Evolutionary conservation across 345 rosid genomes (phyloP).

Genomic region (Clarkia xantiana): DNA sequence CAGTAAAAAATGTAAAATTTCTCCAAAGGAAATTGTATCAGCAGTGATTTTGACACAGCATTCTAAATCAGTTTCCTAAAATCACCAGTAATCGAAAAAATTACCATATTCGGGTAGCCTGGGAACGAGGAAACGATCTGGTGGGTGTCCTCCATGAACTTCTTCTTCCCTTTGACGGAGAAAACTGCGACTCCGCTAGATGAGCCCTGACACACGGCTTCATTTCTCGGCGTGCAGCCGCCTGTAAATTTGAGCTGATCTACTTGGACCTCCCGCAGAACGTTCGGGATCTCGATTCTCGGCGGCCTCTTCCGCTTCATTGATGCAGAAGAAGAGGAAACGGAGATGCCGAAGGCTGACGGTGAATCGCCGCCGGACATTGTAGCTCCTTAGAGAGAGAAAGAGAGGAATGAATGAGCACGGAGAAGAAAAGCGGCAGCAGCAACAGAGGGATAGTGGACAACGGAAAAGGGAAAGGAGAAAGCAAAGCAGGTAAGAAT

Average conservation of each 20-base stretch:
- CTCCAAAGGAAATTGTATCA: too few relatives aligned
- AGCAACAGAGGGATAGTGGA: too few relatives aligned
- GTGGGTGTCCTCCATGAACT: constrained; percentile 73
- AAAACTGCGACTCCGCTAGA: constrained; percentile 37
- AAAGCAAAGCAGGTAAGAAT: too few relatives aligned
- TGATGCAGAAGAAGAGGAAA: constrained; percentile 15
- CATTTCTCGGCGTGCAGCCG: constrained; percentile 14
- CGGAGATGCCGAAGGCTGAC: neutral
- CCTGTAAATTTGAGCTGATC: constrained; percentile 17
- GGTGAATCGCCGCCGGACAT: constrained; percentile 4
- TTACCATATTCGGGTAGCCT: constrained; percentile 33
- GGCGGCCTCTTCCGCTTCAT: constrained; percentile 69
- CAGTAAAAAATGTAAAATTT: too few relatives aligned
- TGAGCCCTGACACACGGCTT: constrained; percentile 18
- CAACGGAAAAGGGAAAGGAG: neutral
- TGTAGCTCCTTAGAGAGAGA: neutral
- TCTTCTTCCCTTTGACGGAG: constrained; percentile 60
- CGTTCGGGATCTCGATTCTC: constrained; percentile 40
- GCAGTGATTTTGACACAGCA: too few relatives aligned
- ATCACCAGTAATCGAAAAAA: neutral
- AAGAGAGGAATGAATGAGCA: neutral
- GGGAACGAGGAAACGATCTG: constrained; percentile 34
- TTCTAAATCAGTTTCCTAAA: too few relatives aligned
- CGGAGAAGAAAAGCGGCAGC: neutral
- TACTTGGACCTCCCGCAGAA: constrained; percentile 28